Evolutionary conservation across 495 filamentous ascomycete genomes (phyloP).

Genomic region (Peziza echinospora): DNA sequence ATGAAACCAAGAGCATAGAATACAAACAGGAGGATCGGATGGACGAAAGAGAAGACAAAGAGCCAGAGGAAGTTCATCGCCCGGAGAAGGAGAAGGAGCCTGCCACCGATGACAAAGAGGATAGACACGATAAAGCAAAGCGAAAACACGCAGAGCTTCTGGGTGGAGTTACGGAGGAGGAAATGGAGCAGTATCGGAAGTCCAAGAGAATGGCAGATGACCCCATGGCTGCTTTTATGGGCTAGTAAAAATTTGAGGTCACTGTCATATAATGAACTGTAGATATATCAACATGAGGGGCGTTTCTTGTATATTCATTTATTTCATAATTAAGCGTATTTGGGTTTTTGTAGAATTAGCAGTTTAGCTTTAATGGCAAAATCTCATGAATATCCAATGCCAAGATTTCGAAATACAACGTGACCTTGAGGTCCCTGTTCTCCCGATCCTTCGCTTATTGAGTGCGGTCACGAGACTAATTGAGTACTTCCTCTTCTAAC

Average conservation of each 20-base stretch:
- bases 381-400: too few species aligned
- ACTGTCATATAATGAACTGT: too few species aligned
- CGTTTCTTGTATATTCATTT: too few species aligned
- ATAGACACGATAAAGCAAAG: neutral
- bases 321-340: too few species aligned
- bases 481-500: too few species aligned
- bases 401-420: too few species aligned
- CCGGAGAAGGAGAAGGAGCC: slow-evolving; percentile 6
- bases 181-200: slow-evolving; percentile 60
- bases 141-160: slow-evolving; percentile 51
- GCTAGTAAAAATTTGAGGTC: slow-evolving; percentile 15
- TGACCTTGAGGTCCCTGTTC: too few species aligned
- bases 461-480: too few species aligned
- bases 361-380: too few species aligned
- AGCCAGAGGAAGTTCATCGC: slow-evolving; percentile 4
- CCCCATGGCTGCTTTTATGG: slow-evolving; percentile 55
- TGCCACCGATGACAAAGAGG: neutral
- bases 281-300: too few species aligned
- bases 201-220: slow-evolving; percentile 49
- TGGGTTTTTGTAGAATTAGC: too few species aligned
- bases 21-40: slow-evolving; percentile 13
- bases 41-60: neutral
- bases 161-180: slow-evolving; percentile 54
- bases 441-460: too few species aligned
- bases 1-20: slow-evolving; percentile 19